phyloP scores from a whole-genome alignment of 164 flowering plant genomes.

The Malania oleifera region DNA sequence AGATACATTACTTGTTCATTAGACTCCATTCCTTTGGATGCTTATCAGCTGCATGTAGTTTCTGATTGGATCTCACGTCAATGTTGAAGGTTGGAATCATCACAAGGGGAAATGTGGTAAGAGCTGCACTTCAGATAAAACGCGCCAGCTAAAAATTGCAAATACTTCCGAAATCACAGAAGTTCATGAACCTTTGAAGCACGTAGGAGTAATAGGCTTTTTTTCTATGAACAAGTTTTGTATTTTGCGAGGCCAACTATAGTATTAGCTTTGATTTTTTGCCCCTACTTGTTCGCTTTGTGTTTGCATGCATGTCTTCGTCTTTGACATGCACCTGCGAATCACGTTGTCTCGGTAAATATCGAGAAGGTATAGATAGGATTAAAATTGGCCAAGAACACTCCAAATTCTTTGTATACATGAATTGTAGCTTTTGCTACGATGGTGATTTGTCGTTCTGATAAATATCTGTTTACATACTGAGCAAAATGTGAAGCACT shows the following conservation, averaged over 20 bases:
- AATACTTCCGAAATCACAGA: background rate
- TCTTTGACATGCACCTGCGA: too few relatives aligned
- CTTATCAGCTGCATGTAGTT: background rate
- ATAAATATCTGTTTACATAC: too few relatives aligned
- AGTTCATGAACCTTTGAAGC: background rate
- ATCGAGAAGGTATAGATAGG: too few relatives aligned
- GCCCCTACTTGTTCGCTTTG: too few relatives aligned
- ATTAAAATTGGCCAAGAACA: too few relatives aligned
- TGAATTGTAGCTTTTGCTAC: too few relatives aligned
- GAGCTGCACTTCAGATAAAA: constrained; percentile 56
- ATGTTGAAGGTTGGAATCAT: constrained; percentile 45
- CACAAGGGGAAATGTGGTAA: constrained; percentile 52
- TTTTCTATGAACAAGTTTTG: background rate
- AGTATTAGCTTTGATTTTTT: too few relatives aligned
- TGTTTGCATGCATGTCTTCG: too few relatives aligned
- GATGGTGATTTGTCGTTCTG: too few relatives aligned
- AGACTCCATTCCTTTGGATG: background rate
- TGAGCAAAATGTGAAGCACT: too few relatives aligned
- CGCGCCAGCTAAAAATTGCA: constrained; percentile 18
- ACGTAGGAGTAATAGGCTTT: background rate
- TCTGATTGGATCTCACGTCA: constrained; percentile 3
- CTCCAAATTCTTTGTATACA: too few relatives aligned
- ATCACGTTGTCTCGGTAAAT: too few relatives aligned
- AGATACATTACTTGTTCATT: background rate
- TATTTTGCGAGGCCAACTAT: background rate